phyloP scores from a whole-genome alignment of 2,329 filamentous ascomycete genomes.

The Rhynchosporium secalis region DNA sequence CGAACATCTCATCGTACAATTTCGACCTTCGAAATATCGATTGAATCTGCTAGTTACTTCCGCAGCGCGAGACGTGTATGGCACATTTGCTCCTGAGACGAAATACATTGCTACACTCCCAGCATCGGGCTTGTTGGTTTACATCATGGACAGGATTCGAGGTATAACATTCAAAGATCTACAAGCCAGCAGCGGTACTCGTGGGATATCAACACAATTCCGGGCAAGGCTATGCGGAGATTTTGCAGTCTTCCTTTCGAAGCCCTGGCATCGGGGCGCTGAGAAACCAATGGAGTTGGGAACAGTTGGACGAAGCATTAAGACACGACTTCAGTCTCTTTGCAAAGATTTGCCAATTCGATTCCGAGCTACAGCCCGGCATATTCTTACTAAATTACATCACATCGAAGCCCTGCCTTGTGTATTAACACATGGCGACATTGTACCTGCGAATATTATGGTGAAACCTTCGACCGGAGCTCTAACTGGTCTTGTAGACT shows the following conservation, averaged over 20 bases:
- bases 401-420: conserved; percentile 50
- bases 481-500: conserved; percentile 59
- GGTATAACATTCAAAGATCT: conserved; percentile 45
- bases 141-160: conserved; percentile 45
- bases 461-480: conserved; percentile 46
- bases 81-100: conserved; percentile 46
- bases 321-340: conserved; percentile 44
- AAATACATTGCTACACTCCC: conserved; percentile 42
- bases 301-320: conserved; percentile 46
- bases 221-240: conserved; percentile 43
- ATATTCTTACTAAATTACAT: conserved; percentile 37
- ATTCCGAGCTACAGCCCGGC: conserved; percentile 30
- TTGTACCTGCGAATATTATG: conserved; percentile 59
- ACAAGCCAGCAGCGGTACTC: conserved; percentile 14
- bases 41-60: conserved; percentile 44
- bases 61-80: conserved; percentile 45
- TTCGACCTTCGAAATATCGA: conserved; percentile 47
- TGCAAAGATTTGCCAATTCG: conserved; percentile 41
- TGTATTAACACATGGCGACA: conserved; percentile 61
- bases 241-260: conserved; percentile 46
- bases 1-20: conserved; percentile 47
- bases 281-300: conserved; percentile 28
- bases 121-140: conserved; percentile 39
- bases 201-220: conserved; percentile 13
- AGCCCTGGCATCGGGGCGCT: conserved; percentile 40